These are phyloP conservation scores for Penicillium sp. DNA, from an alignment of 2,329 filamentous ascomycete species.

Conservation along the genomic window DNA sequence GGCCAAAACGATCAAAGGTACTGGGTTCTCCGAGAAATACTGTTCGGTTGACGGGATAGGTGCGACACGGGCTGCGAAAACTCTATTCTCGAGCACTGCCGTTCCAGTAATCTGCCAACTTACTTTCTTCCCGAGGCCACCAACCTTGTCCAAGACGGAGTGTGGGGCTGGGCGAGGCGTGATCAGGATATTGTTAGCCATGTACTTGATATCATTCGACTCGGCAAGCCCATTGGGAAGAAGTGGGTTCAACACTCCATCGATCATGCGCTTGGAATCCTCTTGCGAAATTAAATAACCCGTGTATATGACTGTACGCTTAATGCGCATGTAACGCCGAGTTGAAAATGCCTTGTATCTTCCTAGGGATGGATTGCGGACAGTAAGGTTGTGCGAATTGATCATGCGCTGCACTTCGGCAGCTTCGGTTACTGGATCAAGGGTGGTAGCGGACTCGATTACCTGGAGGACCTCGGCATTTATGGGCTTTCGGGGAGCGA, in stretches of 20 bases:
- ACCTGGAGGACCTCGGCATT: constrained; percentile 82
- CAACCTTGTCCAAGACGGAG: constrained; percentile 75
- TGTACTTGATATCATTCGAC: constrained; percentile 68
- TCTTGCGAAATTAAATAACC: constrained; percentile 77
- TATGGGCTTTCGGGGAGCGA: constrained; percentile 63
- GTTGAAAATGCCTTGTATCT: constrained; percentile 37
- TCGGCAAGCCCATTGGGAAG: constrained; percentile 63
- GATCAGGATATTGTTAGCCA: constrained; percentile 91
- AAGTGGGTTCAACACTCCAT: constrained; percentile 57
- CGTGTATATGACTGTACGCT: constrained; percentile 86
- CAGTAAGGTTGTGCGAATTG: constrained; percentile 71
- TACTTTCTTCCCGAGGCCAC: constrained; percentile 80
- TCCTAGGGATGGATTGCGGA: constrained; percentile 34
- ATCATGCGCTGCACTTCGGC: constrained; percentile 86
- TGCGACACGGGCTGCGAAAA: constrained; percentile 82
- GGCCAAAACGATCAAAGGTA: constrained; percentile 79
- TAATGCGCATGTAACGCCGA: constrained; percentile 60
- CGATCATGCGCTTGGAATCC: constrained; percentile 70
- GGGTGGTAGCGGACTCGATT: constrained; percentile 67
- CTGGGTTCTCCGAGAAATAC: constrained; percentile 76
- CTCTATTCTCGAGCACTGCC: constrained; percentile 70
- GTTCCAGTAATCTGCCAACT: constrained; percentile 80
- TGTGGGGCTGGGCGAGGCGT: constrained; percentile 72
- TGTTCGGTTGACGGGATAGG: constrained; percentile 67
- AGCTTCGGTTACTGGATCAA: constrained; percentile 77